Conservation (phyloP, 192 early-diverging fungal genomes). For the Mycoemilia scoparia region DNA sequence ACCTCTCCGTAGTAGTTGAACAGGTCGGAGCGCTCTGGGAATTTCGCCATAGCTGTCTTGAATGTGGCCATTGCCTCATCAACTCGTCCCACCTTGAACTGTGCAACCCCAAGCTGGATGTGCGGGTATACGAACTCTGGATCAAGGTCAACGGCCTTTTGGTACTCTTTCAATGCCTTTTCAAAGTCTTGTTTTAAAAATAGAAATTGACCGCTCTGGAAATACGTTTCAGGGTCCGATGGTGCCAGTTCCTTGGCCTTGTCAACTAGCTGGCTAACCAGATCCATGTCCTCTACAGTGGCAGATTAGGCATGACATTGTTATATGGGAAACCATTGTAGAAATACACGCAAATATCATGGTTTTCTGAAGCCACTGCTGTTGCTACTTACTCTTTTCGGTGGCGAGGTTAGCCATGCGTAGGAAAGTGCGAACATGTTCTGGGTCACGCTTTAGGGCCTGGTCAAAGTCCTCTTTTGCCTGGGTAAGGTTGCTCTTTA, state of each 20-base stretch:
- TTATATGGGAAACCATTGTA: no score
- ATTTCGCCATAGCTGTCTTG: slow-evolving; percentile 56
- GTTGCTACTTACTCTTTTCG: slow-evolving; percentile 67
- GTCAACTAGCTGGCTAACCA: slow-evolving; percentile 13
- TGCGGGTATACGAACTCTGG: slow-evolving; percentile 69
- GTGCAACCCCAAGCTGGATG: slow-evolving; percentile 86
- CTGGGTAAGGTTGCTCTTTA: slow-evolving; percentile 58
- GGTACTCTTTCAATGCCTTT: slow-evolving; percentile 71
- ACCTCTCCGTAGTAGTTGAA: slow-evolving; percentile 98
- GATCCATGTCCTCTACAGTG: slow-evolving; percentile 24
- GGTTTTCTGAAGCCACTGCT: no score
- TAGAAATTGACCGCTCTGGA: slow-evolving; percentile 45
- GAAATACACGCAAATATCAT: no score
- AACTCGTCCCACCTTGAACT: slow-evolving; percentile 77
- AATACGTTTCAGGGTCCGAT: slow-evolving; percentile 75
- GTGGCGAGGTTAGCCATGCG: slow-evolving; percentile 83
- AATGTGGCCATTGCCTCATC: slow-evolving; percentile 57
- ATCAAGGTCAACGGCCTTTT: slow-evolving; percentile 59
- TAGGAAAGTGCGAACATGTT: slow-evolving; percentile 66
- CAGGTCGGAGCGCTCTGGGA: slow-evolving; percentile 66
- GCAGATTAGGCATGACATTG: no score
- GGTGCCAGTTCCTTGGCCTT: slow-evolving; percentile 35
- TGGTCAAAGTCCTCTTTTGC: slow-evolving; percentile 61
- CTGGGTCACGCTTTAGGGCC: slow-evolving; percentile 58
- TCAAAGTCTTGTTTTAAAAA: slow-evolving; percentile 71